Evolutionary conservation across 805 yeast genomes (phyloP).

Genomic region (Metschnikowia reukaufii): DNA sequence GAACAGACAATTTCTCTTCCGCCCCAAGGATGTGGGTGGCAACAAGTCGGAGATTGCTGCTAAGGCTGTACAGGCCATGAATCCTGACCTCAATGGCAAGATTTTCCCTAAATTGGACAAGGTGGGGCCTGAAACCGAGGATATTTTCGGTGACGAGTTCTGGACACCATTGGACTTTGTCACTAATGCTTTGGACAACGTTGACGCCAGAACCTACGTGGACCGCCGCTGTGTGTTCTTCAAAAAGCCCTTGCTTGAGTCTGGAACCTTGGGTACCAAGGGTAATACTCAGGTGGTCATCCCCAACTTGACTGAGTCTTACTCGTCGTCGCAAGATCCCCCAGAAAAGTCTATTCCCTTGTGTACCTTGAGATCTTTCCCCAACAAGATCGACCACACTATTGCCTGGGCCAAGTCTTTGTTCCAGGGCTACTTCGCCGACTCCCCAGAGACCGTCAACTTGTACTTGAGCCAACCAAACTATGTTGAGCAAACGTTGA

Average conservation of each 20-base stretch:
- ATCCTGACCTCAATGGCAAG: constrained; percentile 76
- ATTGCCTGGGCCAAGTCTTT: constrained; percentile 98
- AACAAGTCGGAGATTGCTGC: constrained; percentile 92
- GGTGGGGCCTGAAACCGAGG: constrained; percentile 91
- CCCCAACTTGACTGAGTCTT: constrained; percentile 92
- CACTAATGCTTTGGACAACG: constrained; percentile 95
- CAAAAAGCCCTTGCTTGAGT: constrained; percentile 87
- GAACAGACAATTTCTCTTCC: constrained; percentile 93
- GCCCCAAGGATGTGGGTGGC: constrained; percentile 92
- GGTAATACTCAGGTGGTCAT: constrained; percentile 97
- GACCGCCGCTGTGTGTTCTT: constrained; percentile 95
- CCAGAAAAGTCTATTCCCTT: constrained; percentile 97
- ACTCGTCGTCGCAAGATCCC: constrained; percentile 95
- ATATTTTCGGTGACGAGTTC: constrained; percentile 78
- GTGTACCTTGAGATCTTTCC: constrained; percentile 96
- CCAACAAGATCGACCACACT: constrained; percentile 96
- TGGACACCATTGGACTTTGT: constrained; percentile 87
- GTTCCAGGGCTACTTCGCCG: constrained; percentile 88
- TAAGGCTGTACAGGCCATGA: constrained; percentile 77
- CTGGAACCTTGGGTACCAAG: constrained; percentile 97
- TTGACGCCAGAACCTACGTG: constrained; percentile 96
- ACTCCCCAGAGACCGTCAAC: constrained; percentile 92
- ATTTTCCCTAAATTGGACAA: constrained; percentile 78
- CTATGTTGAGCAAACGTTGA: constrained; percentile 86
- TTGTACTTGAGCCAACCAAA: constrained; percentile 87